A percentile compares a stretch with the other conserved stretches of the same genome.
These are phyloP conservation scores for Eucalyptus pumila DNA, from an alignment of 345 rosid species.

Conservation along the genomic window DNA sequence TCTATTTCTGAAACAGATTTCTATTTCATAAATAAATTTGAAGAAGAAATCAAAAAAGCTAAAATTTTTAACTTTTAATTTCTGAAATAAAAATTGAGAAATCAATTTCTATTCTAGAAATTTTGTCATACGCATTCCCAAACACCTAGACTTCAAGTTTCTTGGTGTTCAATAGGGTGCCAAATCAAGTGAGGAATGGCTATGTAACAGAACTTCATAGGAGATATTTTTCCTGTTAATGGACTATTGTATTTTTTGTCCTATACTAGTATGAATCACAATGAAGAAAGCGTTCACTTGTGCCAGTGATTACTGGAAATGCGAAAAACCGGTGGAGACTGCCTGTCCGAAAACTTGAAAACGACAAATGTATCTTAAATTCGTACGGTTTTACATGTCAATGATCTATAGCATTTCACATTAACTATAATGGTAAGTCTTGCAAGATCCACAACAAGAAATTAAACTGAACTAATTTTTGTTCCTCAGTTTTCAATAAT, in stretches of 20 bases:
- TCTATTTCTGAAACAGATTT: too few species aligned
- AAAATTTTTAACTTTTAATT: too few species aligned
- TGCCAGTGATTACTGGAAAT: background rate
- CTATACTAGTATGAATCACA: background rate
- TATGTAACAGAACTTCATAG: background rate
- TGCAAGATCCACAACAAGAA: fast-evolving
- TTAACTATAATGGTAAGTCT: background rate
- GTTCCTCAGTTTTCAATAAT: too few species aligned
- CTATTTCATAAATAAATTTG: too few species aligned
- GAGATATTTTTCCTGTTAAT: too few species aligned
- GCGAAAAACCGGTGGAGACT: background rate
- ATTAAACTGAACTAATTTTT: background rate
- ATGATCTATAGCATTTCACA: background rate
- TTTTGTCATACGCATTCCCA: too few species aligned
- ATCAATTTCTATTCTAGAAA: too few species aligned
- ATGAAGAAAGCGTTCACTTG: too few species aligned
- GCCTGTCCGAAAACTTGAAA: background rate
- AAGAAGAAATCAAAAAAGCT: too few species aligned
- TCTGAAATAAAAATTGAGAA: too few species aligned
- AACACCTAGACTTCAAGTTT: too few species aligned
- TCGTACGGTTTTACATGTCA: background rate
- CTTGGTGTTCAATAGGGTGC: background rate
- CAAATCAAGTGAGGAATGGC: background rate
- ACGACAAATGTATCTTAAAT: too few species aligned
- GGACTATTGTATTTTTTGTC: background rate